A percentile compares a stretch with the other conserved stretches of the same genome.
These are phyloP conservation scores for Macrocystidia cucumis DNA, from an alignment of 1,284 basidiomycete species.

Conservation along the genomic window DNA sequence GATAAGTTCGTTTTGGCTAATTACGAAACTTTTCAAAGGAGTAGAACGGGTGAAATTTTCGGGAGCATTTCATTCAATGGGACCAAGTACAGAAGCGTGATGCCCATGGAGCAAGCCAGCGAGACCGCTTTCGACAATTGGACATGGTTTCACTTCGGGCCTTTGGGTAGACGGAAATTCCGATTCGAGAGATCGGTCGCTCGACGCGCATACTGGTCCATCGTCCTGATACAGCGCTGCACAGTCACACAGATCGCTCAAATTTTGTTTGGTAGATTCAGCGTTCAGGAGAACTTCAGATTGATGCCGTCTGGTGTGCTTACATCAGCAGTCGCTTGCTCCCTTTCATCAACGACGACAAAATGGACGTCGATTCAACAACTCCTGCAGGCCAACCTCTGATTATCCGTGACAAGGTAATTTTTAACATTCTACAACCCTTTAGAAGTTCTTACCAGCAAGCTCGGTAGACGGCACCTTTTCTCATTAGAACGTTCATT, in stretches of 20 bases:
- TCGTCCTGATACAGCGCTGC: no score
- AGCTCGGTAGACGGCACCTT: slow-evolving; percentile 61
- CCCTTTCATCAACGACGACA: background rate
- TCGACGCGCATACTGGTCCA: no score
- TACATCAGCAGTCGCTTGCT: no score
- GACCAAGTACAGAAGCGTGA: background rate
- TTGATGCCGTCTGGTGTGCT: no score
- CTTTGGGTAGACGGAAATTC: no score
- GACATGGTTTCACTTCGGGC: no score
- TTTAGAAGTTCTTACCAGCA: background rate
- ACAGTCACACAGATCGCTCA: no score
- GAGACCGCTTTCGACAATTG: background rate
- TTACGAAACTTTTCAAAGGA: no score
- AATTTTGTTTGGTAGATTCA: no score
- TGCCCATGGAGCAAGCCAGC: background rate
- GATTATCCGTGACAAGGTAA: slow-evolving; percentile 34
- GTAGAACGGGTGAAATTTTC: background rate
- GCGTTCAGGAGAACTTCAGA: no score
- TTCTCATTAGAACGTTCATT: slow-evolving; percentile 73
- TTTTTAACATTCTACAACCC: slow-evolving; percentile 1
- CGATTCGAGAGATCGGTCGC: no score
- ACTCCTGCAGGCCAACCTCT: slow-evolving; percentile 25
- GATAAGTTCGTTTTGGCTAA: no score
- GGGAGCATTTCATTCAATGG: background rate
- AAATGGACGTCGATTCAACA: slow-evolving; percentile 28